Conservation (phyloP, 805 yeast species). For the Teunomyces cretensis region DNA sequence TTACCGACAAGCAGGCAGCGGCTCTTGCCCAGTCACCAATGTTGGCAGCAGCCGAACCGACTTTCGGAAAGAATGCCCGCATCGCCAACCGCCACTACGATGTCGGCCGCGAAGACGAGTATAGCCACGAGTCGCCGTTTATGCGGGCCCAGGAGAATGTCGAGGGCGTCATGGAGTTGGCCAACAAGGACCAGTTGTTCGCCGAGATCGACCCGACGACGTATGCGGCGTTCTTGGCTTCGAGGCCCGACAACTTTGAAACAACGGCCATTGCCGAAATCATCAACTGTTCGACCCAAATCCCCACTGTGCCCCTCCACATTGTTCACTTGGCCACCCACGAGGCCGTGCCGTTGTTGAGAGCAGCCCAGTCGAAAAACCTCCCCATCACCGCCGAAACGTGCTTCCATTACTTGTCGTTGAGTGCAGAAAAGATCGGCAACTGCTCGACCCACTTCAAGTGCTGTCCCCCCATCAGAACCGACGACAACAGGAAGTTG, state of each 20-base stretch:
- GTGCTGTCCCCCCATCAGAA: constrained; percentile 93
- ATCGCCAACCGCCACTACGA: constrained; percentile 34
- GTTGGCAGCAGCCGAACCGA: constrained; percentile 61
- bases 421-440: constrained; percentile 75
- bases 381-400: constrained; percentile 84
- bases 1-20: constrained; percentile 50
- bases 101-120: constrained; percentile 13
- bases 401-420: constrained; percentile 85
- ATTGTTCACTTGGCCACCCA: constrained; percentile 89
- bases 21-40: constrained; percentile 57
- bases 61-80: constrained; percentile 44
- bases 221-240: constrained; percentile 72
- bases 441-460: constrained; percentile 80
- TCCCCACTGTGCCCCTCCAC: constrained; percentile 70
- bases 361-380: constrained; percentile 57
- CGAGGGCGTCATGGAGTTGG: no score
- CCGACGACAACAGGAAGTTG: constrained; percentile 64
- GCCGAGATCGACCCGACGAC: constrained; percentile 50
- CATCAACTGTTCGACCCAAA: constrained; percentile 56
- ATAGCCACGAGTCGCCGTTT: constrained; percentile 24
- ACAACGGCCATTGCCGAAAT: constrained; percentile 77
- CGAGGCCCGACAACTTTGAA: constrained; percentile 88
- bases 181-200: constrained; percentile 5
- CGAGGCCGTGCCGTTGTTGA: constrained; percentile 73
- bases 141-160: constrained; percentile 17